phyloP scores from a whole-genome alignment of 495 filamentous ascomycete species.

The Beverwykella pulmonaria region DNA sequence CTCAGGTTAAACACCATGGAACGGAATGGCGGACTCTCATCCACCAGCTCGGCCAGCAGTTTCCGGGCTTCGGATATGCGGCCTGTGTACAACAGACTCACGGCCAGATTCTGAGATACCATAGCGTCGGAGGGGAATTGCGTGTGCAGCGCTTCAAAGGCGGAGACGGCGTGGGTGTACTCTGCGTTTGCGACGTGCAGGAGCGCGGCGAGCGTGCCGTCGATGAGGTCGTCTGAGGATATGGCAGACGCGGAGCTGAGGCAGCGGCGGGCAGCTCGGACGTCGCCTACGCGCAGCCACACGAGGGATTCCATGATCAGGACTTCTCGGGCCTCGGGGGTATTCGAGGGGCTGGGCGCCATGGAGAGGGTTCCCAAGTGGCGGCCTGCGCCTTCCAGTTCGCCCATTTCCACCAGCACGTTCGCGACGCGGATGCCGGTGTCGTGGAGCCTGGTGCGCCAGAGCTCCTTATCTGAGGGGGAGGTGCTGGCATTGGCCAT shows the following conservation, averaged over 20 bases:
- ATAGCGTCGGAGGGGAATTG: constrained; percentile 54
- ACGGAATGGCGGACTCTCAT: constrained; percentile 60
- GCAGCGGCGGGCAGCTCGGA: constrained; percentile 63
- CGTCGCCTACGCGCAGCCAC: constrained; percentile 74
- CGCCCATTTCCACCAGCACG: constrained; percentile 87
- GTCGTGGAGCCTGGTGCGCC: constrained; percentile 70
- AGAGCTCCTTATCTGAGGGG: constrained; percentile 50
- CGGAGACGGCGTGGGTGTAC: constrained; percentile 62
- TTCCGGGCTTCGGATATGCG: constrained; percentile 73
- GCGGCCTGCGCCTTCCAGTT: constrained; percentile 72
- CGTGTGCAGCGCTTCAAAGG: constrained; percentile 63
- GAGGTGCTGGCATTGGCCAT: constrained; percentile 43
- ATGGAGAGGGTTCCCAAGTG: constrained; percentile 59
- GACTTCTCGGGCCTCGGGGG: constrained; percentile 30
- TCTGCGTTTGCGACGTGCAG: constrained; percentile 77
- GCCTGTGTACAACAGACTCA: constrained; percentile 80
- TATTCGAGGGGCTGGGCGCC: constrained; percentile 37
- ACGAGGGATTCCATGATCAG: constrained; percentile 60
- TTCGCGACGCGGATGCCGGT: constrained; percentile 78
- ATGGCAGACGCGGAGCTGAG: constrained; percentile 38
- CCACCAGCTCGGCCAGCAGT: constrained; percentile 56
- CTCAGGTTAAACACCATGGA: constrained; percentile 84
- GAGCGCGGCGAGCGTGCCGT: constrained; percentile 61
- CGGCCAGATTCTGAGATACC: constrained; percentile 76
- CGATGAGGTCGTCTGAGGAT: constrained; percentile 18